phyloP scores from a whole-genome alignment of 2,329 filamentous ascomycete genomes.

The Decorospora gaudefroyi region DNA sequence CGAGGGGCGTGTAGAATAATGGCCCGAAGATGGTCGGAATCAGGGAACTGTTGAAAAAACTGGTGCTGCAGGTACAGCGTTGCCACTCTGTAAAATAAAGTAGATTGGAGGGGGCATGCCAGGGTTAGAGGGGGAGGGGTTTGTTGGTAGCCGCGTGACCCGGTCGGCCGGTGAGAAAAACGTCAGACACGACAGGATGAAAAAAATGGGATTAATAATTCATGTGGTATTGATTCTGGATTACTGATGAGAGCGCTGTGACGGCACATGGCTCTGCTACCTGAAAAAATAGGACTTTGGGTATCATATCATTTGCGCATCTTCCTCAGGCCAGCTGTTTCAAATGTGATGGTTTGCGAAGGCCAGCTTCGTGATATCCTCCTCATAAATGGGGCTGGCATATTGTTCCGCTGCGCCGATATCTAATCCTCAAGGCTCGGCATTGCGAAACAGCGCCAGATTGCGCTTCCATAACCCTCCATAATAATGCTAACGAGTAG shows the following conservation, averaged over 20 bases:
- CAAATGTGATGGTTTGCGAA: conserved; percentile 5
- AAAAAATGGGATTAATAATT: no score
- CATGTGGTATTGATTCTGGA: no score
- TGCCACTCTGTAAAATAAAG: no score
- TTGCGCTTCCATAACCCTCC: conserved; percentile 1
- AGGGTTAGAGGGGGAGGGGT: neutral
- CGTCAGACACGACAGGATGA: no score
- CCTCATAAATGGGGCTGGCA: neutral
- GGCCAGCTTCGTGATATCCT: conserved; percentile 10
- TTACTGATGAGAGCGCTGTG: no score
- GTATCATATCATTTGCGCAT: conserved; percentile 13
- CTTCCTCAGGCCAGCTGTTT: conserved; percentile 11
- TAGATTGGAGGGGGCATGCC: no score
- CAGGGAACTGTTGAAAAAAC: no score
- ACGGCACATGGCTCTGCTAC: no score
- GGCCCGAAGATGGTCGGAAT: conserved; percentile 17
- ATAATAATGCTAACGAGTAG: no score
- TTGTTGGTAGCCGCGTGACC: neutral
- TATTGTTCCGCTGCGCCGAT: neutral
- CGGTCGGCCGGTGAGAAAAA: no score
- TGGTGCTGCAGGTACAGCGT: no score
- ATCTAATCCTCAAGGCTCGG: neutral
- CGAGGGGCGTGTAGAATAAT: no score
- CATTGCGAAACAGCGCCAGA: neutral
- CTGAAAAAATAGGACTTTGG: conserved; percentile 5